Evolutionary conservation across 345 rosid species (phyloP), one percentile per base, ranked within the genome.

Genomic region (Corymbia maculata): DNA sequence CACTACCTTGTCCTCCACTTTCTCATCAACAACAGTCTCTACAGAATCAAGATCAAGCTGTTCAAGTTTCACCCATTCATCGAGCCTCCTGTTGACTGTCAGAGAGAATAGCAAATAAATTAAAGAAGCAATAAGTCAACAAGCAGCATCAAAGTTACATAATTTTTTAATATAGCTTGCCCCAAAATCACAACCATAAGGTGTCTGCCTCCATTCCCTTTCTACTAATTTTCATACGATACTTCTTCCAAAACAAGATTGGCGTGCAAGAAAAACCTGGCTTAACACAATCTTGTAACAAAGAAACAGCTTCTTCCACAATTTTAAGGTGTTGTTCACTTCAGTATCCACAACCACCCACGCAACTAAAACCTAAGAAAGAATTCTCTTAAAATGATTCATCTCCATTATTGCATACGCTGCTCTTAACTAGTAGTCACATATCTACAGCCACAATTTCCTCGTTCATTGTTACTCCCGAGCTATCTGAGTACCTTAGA

Each of bases 31-130:
- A 85, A 95, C 98, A 44, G 98, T 87, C 91, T 97, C 99, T 8
- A 97, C 99, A 12, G 99, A 97, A 90, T 92, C 95, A 90, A 96
- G 98, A 90, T 97, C 98, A 51, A 97, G 94, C 85, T 96, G 99
- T 52, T 97, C 99, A 90, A 96, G 96, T 86, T 96, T 97, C 90
- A 94, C 98, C 99, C 99, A 97, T 86, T 97, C 99, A 91, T 97
- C 99, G 28, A 97, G 95, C 93, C 99, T 96, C 94, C 99, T 93
- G 91, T 97, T 97, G 91, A 97, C 99, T 97, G 93, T 86, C 70
- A 85, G 42, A 86, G 19, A 70, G 45, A 64, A 70, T 47, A 51
- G 26, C 86, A 89, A 79, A 52, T 6, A n/a, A 16, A 85, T 85
- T 19, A 17, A 57, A 47, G 51, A 75, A 55, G 86, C 52, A 51